Percentiles rank a stretch among this genome's conserved stretches.
Conservation (phyloP, 345 rosid genomes). For the Brassica rapa region DNA sequence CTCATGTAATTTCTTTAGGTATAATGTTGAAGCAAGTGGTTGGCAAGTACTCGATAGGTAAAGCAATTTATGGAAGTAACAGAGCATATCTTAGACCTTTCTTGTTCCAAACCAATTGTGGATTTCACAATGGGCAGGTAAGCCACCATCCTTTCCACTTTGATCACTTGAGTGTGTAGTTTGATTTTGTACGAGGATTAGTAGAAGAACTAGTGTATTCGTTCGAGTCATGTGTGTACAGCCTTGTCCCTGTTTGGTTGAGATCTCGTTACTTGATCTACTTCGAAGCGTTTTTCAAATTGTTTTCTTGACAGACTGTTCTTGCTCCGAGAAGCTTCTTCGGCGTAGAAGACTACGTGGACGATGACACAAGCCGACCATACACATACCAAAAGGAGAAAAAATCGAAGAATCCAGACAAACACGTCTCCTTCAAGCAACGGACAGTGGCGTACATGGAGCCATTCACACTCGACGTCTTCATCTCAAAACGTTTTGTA, state of each 20-base stretch:
- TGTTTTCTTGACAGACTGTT: slow-evolving; percentile 41
- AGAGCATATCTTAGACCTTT: slow-evolving; percentile 48
- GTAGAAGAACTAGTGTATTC: neutral
- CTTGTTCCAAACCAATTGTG: slow-evolving; percentile 35
- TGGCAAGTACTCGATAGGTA: slow-evolving; percentile 39
- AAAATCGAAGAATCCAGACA: slow-evolving; percentile 74
- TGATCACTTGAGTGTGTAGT: neutral
- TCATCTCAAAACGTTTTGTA: slow-evolving; percentile 90
- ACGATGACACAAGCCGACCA: slow-evolving; percentile 84
- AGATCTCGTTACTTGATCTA: neutral
- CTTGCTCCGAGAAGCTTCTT: slow-evolving; percentile 87
- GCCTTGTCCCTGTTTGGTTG: neutral
- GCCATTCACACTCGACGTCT: slow-evolving; percentile 86
- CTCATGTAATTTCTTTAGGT: neutral
- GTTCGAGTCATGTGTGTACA: neutral
- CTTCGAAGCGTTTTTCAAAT: neutral
- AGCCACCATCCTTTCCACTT: neutral
- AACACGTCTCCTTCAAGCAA: slow-evolving; percentile 83
- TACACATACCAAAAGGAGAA: slow-evolving; percentile 86
- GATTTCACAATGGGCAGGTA: slow-evolving; percentile 59
- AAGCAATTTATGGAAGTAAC: slow-evolving; percentile 31
- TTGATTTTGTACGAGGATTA: neutral
- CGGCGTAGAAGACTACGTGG: slow-evolving; percentile 93
- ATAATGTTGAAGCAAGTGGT: slow-evolving; percentile 58
- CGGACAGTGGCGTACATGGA: slow-evolving; percentile 81